A percentile compares a stretch with the other conserved stretches of the same genome.
These are phyloP conservation scores for Podospora didyma DNA, from an alignment of 495 filamentous ascomycete species.

Conservation along the genomic window DNA sequence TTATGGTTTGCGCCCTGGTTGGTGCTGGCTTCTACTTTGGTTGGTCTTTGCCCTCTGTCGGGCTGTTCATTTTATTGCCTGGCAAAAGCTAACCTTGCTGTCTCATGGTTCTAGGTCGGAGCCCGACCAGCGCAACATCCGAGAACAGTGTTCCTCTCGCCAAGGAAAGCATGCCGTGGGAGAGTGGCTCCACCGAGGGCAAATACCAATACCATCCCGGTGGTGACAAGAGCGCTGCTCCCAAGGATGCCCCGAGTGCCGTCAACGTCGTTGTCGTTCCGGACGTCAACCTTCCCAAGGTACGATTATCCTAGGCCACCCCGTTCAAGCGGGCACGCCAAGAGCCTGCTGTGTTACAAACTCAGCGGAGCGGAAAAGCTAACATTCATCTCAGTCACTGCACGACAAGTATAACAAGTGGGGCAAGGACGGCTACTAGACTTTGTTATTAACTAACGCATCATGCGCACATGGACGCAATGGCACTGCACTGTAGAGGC, in stretches of 20 bases:
- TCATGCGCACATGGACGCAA: constrained; percentile 1
- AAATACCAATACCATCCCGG: constrained; percentile 94
- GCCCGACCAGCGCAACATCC: constrained; percentile 79
- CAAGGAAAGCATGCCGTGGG: constrained; percentile 82
- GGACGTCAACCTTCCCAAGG: constrained; percentile 88
- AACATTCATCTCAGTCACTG: constrained; percentile 54
- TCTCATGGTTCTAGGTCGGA: constrained; percentile 56
- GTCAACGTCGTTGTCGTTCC: constrained; percentile 91
- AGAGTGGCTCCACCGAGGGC: constrained; percentile 57
- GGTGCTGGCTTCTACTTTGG: constrained; percentile 86
- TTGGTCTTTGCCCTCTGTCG: constrained; percentile 26
- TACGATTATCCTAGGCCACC: constrained; percentile 34
- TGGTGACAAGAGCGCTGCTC: constrained; percentile 68
- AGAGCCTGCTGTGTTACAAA: neutral
- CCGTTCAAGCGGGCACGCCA: neutral
- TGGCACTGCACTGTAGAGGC: neutral
- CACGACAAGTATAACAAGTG: constrained; percentile 99
- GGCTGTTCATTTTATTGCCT: neutral
- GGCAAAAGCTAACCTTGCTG: neutral
- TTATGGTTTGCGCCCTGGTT: constrained; percentile 86
- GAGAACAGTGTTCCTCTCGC: constrained; percentile 74
- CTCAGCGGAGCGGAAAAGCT: neutral
- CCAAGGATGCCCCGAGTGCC: constrained; percentile 88
- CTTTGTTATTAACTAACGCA: neutral
- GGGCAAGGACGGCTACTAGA: constrained; percentile 76